phyloP scores from a whole-genome alignment of 2,329 filamentous ascomycete genomes.

The Ceratocystis colombiana region DNA sequence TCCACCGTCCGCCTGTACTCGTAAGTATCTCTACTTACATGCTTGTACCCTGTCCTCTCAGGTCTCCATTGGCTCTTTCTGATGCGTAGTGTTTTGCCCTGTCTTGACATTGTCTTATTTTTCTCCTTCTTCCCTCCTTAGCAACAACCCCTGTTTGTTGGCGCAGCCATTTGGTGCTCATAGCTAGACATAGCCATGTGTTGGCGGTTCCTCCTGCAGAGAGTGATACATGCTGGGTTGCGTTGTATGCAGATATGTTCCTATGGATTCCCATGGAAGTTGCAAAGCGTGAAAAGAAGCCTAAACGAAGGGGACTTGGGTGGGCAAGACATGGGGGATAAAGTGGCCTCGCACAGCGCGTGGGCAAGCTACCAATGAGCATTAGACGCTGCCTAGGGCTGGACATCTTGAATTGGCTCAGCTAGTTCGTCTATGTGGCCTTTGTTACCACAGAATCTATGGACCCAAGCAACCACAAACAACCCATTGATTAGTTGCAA shows the following conservation, averaged over 20 bases:
- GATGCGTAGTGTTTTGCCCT: background rate
- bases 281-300: background rate
- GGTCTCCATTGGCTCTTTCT: background rate
- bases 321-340: background rate
- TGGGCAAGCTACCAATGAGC: background rate
- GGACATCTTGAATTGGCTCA: background rate
- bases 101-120: conserved; percentile 2
- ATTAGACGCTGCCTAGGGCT: background rate
- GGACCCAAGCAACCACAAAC: background rate
- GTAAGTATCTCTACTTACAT: too few relatives aligned
- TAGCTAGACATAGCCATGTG: background rate
- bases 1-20: too few relatives aligned
- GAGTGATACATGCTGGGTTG: background rate
- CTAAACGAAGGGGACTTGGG: background rate
- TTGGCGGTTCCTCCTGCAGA: background rate
- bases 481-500: background rate
- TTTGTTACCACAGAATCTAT: background rate
- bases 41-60: too few relatives aligned
- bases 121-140: background rate
- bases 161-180: background rate
- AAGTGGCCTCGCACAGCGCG: conserved; percentile 1
- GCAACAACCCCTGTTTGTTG: background rate
- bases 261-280: background rate
- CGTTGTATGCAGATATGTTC: background rate
- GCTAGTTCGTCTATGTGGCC: background rate